These are phyloP conservation scores for Quercus rubra DNA, from an alignment of 306 rosid genomes.

Conservation along the genomic window DNA sequence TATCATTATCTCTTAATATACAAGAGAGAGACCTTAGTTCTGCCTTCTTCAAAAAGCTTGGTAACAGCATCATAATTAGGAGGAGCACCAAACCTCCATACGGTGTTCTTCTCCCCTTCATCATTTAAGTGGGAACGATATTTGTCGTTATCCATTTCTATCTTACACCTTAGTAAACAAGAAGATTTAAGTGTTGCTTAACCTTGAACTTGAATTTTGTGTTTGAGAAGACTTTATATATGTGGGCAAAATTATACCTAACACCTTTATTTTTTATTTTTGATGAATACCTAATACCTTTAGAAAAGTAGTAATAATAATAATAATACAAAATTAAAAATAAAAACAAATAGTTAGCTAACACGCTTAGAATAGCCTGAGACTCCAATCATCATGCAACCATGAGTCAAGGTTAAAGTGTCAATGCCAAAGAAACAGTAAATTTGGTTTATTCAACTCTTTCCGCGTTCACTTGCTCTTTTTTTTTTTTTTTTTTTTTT, in stretches of 20 bases:
- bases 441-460: no score
- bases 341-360: no score
- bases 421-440: no score
- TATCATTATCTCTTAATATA: background rate
- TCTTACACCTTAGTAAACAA: background rate
- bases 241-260: background rate
- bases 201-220: background rate
- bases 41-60: conserved; percentile 62
- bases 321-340: no score
- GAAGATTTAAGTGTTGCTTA: background rate
- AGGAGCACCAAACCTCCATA: conserved; percentile 56
- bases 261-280: no score
- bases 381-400: no score
- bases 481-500: no score
- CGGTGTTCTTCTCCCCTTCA: conserved; percentile 52
- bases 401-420: no score
- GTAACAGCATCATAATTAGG: conserved; percentile 57
- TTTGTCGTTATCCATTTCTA: conserved; percentile 41
- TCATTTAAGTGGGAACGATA: conserved; percentile 42
- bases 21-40: conserved; percentile 42
- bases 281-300: no score
- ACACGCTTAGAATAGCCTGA: no score
- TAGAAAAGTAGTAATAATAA: no score
- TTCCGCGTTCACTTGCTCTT: no score
- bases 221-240: background rate